Conservation (phyloP, 2,329 filamentous ascomycete genomes). For the Camillea tinctor region DNA sequence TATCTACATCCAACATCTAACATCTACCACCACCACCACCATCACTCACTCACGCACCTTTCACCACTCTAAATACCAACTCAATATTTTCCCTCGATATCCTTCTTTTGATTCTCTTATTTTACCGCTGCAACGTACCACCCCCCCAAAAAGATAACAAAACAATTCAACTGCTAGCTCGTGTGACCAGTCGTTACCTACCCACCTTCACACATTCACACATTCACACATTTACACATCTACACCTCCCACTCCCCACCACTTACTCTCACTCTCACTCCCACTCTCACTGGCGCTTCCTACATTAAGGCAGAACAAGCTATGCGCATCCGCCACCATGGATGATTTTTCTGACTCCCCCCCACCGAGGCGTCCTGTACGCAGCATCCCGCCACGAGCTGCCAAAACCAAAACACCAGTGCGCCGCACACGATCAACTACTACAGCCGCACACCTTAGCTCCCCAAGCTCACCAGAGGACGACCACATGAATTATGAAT, state of each 20-base stretch:
- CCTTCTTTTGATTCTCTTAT: neutral
- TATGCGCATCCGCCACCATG: slow-evolving; percentile 15
- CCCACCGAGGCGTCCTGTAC: slow-evolving; percentile 22
- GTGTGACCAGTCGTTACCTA: neutral
- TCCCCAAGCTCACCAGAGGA: slow-evolving; percentile 10
- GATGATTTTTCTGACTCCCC: slow-evolving; percentile 16
- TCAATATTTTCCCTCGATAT: too few species aligned
- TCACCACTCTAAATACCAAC: too few species aligned
- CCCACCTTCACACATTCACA: neutral
- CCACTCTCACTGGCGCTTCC: too few species aligned
- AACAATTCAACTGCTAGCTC: neutral
- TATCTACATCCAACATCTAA: too few species aligned
- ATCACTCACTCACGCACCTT: too few species aligned
- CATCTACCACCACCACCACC: too few species aligned
- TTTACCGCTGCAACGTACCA: neutral
- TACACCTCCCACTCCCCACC: too few species aligned
- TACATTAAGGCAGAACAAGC: neutral
- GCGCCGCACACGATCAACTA: slow-evolving; percentile 27
- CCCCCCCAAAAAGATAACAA: too few species aligned
- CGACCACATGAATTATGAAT: slow-evolving; percentile 10
- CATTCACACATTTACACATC: too few species aligned
- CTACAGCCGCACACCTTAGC: slow-evolving; percentile 22
- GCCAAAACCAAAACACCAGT: slow-evolving; percentile 29
- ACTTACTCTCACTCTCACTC: too few species aligned
- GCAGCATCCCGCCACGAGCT: slow-evolving; percentile 26